These are phyloP conservation scores for Scheffersomyces parashehatae DNA, from an alignment of 1,139 yeast genomes.

Conservation along the genomic window DNA sequence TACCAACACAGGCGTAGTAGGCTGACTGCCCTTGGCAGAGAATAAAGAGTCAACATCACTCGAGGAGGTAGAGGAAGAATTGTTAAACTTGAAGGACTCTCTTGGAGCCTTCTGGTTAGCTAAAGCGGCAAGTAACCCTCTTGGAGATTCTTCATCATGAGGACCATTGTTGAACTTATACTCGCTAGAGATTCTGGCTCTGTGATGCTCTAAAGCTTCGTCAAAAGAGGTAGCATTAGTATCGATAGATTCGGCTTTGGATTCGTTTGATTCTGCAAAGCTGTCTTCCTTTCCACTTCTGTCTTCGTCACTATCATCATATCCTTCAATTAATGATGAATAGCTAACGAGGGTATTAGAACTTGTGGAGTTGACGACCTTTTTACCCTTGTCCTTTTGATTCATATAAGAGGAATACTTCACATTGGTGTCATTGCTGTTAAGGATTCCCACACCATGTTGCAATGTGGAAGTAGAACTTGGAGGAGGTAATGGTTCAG, in stretches of 20 bases:
- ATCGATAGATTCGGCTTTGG: slow-evolving; percentile 6
- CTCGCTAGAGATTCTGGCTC: not conserved
- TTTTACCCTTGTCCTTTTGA: slow-evolving; percentile 7
- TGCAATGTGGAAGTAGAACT: slow-evolving; percentile 1
- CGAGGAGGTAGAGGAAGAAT: not conserved
- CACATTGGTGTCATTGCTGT: slow-evolving; percentile 9
- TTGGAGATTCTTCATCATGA: slow-evolving; percentile 10
- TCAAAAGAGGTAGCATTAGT: slow-evolving; percentile 7
- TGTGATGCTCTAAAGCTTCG: not conserved
- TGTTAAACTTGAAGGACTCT: not conserved
- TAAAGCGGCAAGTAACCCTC: not conserved
- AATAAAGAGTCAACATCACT: not conserved
- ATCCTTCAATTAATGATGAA: slow-evolving; percentile 17
- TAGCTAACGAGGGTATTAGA: slow-evolving; percentile 15
- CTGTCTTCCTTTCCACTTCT: slow-evolving; percentile 2
- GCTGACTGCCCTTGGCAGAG: not conserved
- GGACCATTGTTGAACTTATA: not conserved
- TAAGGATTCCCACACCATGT: slow-evolving; percentile 1
- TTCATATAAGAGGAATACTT: slow-evolving; percentile 14
- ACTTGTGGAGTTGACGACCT: slow-evolving; percentile 9
- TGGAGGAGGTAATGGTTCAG: slow-evolving; percentile 30
- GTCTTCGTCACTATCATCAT: slow-evolving; percentile 13
- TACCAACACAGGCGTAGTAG: not conserved
- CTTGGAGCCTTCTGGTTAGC: not conserved
- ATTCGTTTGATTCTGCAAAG: not conserved